Base-by-base conservation (phyloP, 345 rosid species). In the Eucalyptus sp. region DNA sequence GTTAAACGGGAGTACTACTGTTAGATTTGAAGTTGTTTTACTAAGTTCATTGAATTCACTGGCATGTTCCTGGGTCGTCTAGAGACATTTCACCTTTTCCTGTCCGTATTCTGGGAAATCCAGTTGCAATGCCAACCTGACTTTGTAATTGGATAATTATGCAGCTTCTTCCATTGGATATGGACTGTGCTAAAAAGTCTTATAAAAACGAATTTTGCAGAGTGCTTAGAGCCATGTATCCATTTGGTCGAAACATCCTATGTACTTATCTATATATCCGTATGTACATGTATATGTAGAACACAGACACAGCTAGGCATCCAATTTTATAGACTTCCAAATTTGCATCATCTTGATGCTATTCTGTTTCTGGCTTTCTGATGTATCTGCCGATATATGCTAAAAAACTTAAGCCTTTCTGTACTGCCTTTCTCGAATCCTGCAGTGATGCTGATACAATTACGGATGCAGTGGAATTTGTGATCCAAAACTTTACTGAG, bases 401-500 rank as follows among this genome's bases (percentile, higher is more conserved):
- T 86, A 31, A 66, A n/a, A 15, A 18, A 62, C 17, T 52, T 43
- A 50, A 33, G 86, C 46, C 49, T 62, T 46, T 56, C 51, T 58
- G 86, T 64, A 87, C 44, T 87, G 88, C 88, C 89, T 86, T 48
- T 43, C 58, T 87, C 4, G 58, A 90, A 81, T 88, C 56, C 29
- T 90, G 79, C 88, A 98, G 99, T 90, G 99, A 98, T 95, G 98
- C 98, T 86, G 98, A 97, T 92, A 97, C 97, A 13, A 98, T 98
- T 68, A 92, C 87, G 56, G 99, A 97, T 91, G 96, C 99, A 85
- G 96, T 97, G 91, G 99, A 98, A 92, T 98, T 98, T 94, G 99
- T 98, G 87, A 95, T 98, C 88, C 97, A 97, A 90, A 98, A 98
- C 92, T 97, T 98, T 89, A 98, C 99, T 6, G 99, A 98, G 97